A percentile compares a stretch with the other conserved stretches of the same genome.
These are phyloP conservation scores for Nemania serpens DNA, from an alignment of 2,329 filamentous ascomycete species.

Conservation along the genomic window DNA sequence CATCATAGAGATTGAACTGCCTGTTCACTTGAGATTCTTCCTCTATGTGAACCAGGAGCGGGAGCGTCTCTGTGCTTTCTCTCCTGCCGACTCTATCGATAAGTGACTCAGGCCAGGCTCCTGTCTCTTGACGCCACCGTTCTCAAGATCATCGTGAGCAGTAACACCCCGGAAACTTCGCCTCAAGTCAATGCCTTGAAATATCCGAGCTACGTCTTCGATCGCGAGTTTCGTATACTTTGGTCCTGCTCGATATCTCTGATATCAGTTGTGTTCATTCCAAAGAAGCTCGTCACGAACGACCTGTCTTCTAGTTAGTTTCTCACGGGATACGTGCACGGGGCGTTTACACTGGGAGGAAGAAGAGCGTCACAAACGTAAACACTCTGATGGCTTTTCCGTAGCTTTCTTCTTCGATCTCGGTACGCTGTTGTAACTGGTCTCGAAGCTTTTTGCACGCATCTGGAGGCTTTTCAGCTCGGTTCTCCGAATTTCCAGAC, in stretches of 20 bases:
- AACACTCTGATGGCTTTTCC: conserved; percentile 31
- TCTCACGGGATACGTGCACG: background rate
- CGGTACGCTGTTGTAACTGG: conserved; percentile 24
- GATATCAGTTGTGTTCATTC: conserved; percentile 32
- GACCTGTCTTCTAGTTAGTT: conserved; percentile 16
- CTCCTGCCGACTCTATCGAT: background rate
- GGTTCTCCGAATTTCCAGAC: background rate
- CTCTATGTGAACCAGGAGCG: background rate
- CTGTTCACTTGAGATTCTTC: background rate
- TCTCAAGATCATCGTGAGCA: background rate
- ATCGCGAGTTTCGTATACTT: background rate
- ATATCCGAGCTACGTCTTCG: background rate
- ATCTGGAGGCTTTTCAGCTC: conserved; percentile 9
- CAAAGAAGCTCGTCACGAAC: conserved; percentile 30
- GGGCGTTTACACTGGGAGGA: conserved; percentile 25
- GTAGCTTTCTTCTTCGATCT: conserved; percentile 30
- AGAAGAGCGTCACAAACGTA: conserved; percentile 29
- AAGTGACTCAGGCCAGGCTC: background rate
- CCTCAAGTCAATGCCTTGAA: background rate
- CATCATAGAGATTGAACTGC: background rate
- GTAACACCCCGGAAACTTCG: background rate
- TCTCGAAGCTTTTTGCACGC: conserved; percentile 13
- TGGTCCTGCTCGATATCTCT: conserved; percentile 23
- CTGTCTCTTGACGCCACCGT: background rate
- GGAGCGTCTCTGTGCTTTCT: background rate